Evolutionary conservation across 352 stramenopile genomes (phyloP).

Genomic region (Pythium plurisporium): DNA sequence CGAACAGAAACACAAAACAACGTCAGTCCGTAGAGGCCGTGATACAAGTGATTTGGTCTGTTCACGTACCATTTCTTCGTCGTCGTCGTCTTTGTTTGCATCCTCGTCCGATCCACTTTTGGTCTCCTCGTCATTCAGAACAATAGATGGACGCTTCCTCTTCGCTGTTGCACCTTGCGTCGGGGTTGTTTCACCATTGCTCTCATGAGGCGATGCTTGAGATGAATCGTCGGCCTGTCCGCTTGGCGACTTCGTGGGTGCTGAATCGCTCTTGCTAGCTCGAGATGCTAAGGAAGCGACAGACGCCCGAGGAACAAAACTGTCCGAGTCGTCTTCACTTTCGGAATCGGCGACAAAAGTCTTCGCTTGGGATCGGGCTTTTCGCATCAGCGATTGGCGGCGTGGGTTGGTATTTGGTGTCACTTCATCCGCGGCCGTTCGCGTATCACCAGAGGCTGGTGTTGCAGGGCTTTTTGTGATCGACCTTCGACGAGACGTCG

Average conservation of each 20-base stretch:
- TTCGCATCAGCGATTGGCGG: slow-evolving; percentile 49
- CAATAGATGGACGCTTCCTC: background rate
- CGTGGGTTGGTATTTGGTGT: slow-evolving; percentile 19
- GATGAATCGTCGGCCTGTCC: background rate
- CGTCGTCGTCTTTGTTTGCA: background rate
- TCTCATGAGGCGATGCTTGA: too few relatives aligned
- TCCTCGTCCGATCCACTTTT: slow-evolving; percentile 5
- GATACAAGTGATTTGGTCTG: background rate
- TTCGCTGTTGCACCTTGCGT: background rate
- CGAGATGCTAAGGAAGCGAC: slow-evolving; percentile 29
- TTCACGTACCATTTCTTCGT: slow-evolving; percentile 22
- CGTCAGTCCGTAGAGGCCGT: too few relatives aligned
- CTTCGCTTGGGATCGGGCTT: slow-evolving; percentile 33
- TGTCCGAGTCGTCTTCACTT: slow-evolving; percentile 39
- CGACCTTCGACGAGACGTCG: slow-evolving; percentile 14
- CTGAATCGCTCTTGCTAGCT: slow-evolving; percentile 14
- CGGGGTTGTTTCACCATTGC: background rate
- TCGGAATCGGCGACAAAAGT: slow-evolving; percentile 55
- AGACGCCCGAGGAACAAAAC: slow-evolving; percentile 28
- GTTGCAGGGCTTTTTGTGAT: slow-evolving; percentile 15
- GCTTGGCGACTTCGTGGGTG: background rate
- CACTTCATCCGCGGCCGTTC: slow-evolving; percentile 7
- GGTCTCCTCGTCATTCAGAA: slow-evolving; percentile 4
- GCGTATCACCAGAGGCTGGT: background rate
- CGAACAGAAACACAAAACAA: background rate